A percentile compares a stretch with the other conserved stretches of the same genome.
phyloP scores from a whole-genome alignment of 1,139 yeast genomes.

The Candida neerlandica region DNA sequence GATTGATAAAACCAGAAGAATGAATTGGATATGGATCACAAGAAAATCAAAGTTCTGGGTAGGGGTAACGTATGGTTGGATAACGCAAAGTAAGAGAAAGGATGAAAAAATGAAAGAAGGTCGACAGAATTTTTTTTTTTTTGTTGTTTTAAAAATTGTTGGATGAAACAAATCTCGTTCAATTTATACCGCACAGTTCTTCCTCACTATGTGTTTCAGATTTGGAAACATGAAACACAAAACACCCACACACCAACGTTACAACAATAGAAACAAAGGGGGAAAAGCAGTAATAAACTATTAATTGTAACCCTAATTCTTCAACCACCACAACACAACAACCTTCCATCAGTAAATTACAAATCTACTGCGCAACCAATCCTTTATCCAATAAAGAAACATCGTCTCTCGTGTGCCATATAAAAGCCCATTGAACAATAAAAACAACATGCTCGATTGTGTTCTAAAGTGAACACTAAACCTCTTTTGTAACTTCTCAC shows the following conservation, averaged over 20 bases:
- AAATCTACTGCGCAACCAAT: not conserved
- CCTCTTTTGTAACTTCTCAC: not conserved
- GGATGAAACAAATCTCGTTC: conserved; percentile 8
- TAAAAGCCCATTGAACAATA: too few species aligned
- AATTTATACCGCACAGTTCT: not conserved
- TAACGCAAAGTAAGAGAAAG: not conserved
- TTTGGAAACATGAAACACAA: conserved; percentile 22
- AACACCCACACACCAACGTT: conserved; percentile 14
- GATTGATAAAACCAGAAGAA: too few species aligned
- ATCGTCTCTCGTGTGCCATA: not conserved
- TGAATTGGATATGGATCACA: too few species aligned
- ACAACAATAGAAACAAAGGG: not conserved
- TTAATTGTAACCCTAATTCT: not conserved
- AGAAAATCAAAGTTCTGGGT: too few species aligned
- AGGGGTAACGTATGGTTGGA: too few species aligned
- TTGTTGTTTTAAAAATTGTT: conserved; percentile 14
- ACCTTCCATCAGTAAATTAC: too few species aligned
- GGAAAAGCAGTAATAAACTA: too few species aligned
- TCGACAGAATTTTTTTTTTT: not conserved
- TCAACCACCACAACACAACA: too few species aligned
- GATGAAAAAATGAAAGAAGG: not conserved
- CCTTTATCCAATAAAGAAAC: not conserved
- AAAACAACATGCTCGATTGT: too few species aligned
- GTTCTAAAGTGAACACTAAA: too few species aligned
- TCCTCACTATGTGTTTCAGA: conserved; percentile 23